A percentile compares a stretch with the other conserved stretches of the same genome.
These are phyloP conservation scores for Malus asiatica DNA, from an alignment of 306 rosid species.

Conservation along the genomic window DNA sequence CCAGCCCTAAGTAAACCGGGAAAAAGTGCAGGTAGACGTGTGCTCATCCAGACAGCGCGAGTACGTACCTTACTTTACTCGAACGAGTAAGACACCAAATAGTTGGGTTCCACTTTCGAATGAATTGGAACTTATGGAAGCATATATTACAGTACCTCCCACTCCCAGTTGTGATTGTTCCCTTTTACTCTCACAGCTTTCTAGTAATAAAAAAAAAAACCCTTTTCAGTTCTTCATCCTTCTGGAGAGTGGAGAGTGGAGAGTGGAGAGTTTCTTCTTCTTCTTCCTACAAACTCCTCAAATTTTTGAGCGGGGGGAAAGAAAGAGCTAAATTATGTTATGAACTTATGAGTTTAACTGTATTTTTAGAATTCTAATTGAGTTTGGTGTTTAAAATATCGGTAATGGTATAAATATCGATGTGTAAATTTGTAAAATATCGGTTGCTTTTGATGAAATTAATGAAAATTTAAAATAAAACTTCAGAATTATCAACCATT, in stretches of 20 bases:
- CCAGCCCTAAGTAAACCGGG: not conserved
- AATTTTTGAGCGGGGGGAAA: no score
- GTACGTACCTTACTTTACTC: not conserved
- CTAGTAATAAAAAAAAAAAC: not conserved
- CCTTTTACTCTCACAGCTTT: not conserved
- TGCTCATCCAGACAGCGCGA: not conserved
- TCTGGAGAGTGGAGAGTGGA: no score
- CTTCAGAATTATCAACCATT: no score
- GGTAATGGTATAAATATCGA: no score
- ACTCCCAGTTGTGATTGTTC: not conserved
- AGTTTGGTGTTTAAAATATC: no score
- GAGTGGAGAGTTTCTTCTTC: not conserved
- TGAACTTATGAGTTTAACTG: not conserved
- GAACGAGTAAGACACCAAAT: not conserved
- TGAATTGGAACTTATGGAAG: not conserved
- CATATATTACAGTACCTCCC: not conserved
- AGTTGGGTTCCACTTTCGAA: not conserved
- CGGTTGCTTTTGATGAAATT: no score
- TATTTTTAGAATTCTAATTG: not conserved
- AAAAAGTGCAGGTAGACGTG: slow-evolving; percentile 1
- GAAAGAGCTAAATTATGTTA: not conserved
- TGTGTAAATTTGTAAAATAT: no score
- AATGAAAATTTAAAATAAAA: no score
- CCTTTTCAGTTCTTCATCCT: not conserved
- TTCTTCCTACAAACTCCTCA: not conserved